Percentiles rank a stretch among this genome's conserved stretches.
These are phyloP conservation scores for Herpotrichia juniperi DNA, from an alignment of 2,329 filamentous ascomycete species.

Conservation along the genomic window DNA sequence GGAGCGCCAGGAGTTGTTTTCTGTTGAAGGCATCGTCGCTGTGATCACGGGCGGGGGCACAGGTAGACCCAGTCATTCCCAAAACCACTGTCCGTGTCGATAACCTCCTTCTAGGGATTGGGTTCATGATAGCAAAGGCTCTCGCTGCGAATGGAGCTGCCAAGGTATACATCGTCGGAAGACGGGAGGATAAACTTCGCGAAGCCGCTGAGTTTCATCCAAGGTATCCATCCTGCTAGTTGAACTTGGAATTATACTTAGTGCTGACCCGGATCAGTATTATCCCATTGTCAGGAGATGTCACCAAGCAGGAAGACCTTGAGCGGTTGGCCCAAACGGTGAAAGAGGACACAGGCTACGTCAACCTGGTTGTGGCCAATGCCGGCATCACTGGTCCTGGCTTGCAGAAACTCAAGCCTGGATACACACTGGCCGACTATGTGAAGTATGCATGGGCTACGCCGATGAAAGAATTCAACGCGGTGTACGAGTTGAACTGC, in stretches of 20 bases:
- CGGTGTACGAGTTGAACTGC: slow-evolving; percentile 35
- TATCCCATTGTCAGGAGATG: background rate
- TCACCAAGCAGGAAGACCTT: background rate
- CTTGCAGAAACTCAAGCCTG: background rate
- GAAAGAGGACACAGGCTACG: background rate
- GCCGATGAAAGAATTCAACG: background rate
- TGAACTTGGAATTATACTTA: too few species aligned
- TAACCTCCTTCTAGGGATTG: background rate
- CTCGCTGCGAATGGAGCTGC: background rate
- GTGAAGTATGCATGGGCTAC: background rate
- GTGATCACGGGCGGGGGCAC: too few species aligned
- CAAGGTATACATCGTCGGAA: background rate
- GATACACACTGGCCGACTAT: background rate
- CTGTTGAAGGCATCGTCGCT: too few species aligned
- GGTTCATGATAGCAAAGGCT: background rate
- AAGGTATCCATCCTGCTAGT: too few species aligned
- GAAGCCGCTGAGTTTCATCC: background rate
- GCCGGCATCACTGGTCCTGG: background rate
- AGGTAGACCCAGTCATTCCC: too few species aligned
- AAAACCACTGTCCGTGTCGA: too few species aligned
- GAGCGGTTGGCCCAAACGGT: background rate
- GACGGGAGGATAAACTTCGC: background rate
- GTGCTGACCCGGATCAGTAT: too few species aligned
- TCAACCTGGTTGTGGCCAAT: background rate
- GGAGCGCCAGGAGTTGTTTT: too few species aligned